Percentiles rank a stretch among this genome's conserved stretches.
phyloP scores from a whole-genome alignment of 2,329 filamentous ascomycete species.

The Rachicladosporium sp. region DNA sequence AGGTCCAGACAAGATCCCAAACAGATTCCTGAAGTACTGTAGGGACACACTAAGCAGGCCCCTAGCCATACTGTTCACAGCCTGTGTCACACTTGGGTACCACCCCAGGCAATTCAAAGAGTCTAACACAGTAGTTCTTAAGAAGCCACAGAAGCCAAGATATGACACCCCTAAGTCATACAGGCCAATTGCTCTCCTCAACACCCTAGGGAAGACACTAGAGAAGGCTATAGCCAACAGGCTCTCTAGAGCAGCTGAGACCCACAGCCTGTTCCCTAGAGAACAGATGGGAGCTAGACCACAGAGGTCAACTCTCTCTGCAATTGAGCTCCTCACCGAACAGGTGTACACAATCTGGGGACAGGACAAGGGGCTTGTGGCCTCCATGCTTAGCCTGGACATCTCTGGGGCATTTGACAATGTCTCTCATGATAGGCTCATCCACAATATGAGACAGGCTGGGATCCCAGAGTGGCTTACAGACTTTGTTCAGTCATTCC shows the following conservation, averaged over 20 bases:
- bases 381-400: conserved; percentile 17
- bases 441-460: conserved; percentile 22
- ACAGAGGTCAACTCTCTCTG: conserved; percentile 15
- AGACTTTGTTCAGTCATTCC: no score
- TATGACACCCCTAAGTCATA: conserved; percentile 16
- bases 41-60: no score
- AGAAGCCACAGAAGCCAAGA: conserved; percentile 15
- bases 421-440: conserved; percentile 24
- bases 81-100: no score
- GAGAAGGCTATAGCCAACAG: no score
- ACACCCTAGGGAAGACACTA: conserved; percentile 19
- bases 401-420: conserved; percentile 22
- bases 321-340: conserved; percentile 17
- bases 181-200: conserved; percentile 17
- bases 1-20: no score
- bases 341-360: conserved; percentile 11
- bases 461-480: conserved; percentile 18
- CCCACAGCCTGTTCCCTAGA: conserved; percentile 13
- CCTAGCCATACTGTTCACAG: no score
- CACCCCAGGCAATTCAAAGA: conserved; percentile 13
- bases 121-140: conserved; percentile 17
- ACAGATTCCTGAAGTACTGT: no score
- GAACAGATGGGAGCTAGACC: conserved; percentile 19
- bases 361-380: conserved; percentile 13
- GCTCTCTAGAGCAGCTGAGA: no score